phyloP scores from a whole-genome alignment of 768 basidiomycete species.

The Austroboletus festivus region DNA sequence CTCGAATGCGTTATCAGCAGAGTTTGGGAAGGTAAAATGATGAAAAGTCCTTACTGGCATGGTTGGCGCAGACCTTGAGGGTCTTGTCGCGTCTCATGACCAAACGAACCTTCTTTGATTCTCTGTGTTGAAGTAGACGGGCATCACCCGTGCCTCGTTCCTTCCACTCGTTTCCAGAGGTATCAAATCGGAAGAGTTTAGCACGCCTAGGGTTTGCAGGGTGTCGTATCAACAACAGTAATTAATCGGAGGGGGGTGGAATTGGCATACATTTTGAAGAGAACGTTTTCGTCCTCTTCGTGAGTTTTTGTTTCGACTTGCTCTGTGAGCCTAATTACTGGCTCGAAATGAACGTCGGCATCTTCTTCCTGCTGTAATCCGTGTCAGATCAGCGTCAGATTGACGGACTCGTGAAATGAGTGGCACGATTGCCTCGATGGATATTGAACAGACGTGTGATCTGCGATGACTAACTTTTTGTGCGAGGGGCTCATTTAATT shows the following conservation, averaged over 20 bases:
- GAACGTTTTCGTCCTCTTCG: constrained; percentile 89
- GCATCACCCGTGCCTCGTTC: constrained; percentile 97
- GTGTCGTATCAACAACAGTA: constrained; percentile 5
- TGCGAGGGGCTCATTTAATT: constrained; percentile 59
- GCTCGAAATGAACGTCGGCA: constrained; percentile 88
- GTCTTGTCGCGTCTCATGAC: constrained; percentile 99
- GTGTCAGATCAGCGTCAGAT: constrained; percentile 27
- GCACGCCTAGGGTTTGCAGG: constrained; percentile 68
- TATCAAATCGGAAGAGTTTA: constrained; percentile 95
- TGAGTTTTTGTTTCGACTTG: constrained; percentile 91
- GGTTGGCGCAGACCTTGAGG: constrained; percentile 98
- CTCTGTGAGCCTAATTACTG: constrained; percentile 94
- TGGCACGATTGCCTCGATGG: constrained; percentile 30
- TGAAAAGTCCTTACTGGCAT: constrained; percentile 61
- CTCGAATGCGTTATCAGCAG: constrained; percentile 39
- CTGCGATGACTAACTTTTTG: constrained; percentile 59
- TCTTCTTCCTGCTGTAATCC: constrained; percentile 59
- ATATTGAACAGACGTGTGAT: background rate
- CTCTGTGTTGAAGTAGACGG: constrained; percentile 85
- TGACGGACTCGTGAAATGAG: constrained; percentile 21
- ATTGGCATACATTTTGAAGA: constrained; percentile 89
- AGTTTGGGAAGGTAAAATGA: background rate
- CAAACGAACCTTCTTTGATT: constrained; percentile 86
- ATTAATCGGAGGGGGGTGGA: constrained; percentile 1
- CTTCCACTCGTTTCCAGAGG: constrained; percentile 85